These are phyloP conservation scores for Leccinum subspadiceum DNA, from an alignment of 1,284 basidiomycete genomes.

Conservation along the genomic window DNA sequence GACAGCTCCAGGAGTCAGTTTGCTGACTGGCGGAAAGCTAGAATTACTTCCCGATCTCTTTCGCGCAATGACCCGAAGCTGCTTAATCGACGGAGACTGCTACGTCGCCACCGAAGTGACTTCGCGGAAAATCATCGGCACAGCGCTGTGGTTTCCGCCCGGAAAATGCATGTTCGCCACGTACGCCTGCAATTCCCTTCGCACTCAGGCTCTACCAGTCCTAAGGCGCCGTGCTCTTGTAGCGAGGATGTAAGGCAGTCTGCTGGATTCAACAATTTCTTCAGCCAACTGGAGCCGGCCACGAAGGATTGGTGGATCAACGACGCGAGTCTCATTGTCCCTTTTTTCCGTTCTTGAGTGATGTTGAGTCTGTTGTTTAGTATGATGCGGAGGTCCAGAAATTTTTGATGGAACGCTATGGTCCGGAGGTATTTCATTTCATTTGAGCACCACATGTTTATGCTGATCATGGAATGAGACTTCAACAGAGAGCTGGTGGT, in stretches of 20 bases:
- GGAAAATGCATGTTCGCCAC: background rate
- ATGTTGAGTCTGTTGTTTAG: background rate
- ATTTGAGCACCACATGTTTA: background rate
- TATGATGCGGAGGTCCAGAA: background rate
- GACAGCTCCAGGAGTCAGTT: background rate
- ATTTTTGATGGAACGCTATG: slow-evolving; percentile 5
- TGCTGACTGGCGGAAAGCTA: slow-evolving; percentile 8
- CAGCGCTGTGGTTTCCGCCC: slow-evolving; percentile 7
- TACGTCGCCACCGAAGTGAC: slow-evolving; percentile 6
- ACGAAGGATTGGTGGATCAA: slow-evolving; percentile 7
- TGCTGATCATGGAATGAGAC: background rate
- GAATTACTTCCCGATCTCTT: slow-evolving; percentile 3
- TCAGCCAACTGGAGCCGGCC: background rate
- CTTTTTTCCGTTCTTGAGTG: too few species aligned
- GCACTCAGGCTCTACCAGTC: background rate
- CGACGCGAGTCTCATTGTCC: background rate
- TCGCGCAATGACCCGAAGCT: slow-evolving; percentile 4
- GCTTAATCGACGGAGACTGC: slow-evolving; percentile 5
- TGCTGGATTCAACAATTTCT: slow-evolving; percentile 1
- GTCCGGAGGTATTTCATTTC: background rate
- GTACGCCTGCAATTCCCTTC: background rate
- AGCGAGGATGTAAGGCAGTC: background rate
- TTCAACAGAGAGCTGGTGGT: slow-evolving; percentile 5
- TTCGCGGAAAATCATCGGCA: slow-evolving; percentile 4
- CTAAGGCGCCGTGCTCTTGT: background rate